Evolutionary conservation across 2,329 filamentous ascomycete species (phyloP), one percentile per base, ranked within the genome.

Genomic region (Alternaria sp.): DNA sequence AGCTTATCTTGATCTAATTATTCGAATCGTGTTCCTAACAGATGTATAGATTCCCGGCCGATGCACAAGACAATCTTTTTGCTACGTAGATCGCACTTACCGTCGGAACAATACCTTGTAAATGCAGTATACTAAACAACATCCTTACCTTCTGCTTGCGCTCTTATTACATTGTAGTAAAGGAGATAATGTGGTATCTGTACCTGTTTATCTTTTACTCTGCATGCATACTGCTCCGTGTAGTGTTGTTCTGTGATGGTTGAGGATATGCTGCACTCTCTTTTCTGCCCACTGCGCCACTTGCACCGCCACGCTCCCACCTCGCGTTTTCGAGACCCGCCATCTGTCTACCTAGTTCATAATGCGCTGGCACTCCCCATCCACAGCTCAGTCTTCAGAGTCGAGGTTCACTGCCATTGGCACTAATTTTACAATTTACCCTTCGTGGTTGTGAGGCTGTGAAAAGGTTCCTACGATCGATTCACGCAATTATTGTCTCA

Each of bases 291-390:
- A 5, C 34, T 50, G 55, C 51, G 51, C 55, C 54, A 52, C 57
- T 34, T 49, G 56, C 61, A 63, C 66, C 33, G 63, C 67, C 67
- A 67, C 64, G 50, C 26, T 17, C 60, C 53, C 23, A 58, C 58
- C 62, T 58, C 63, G 55, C 60, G 56, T 65, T 55, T 51, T 64
- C 57, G 40, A 61, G 55, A 54, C 52, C 62, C 60, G 60, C 67
- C 64, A 67, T 66, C 56, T 41, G 50, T 23, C 51, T 34, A 24
- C 42, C 52, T 60, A 51, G 51, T 28, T 57, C 53, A 60, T 60
- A 58, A 58, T 63, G 61, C 51, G 54, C 40, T 57, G 46, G 53
- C 51, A 42, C 46, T 44, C 54, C 61, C 28, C 54, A 42, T 41
- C 14, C 13, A 24, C n/a, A 24, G 28, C 14, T 4, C n/a, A 33